Conservation (phyloP, 208 protist genomes). For the Trypanosoma grayi region DNA sequence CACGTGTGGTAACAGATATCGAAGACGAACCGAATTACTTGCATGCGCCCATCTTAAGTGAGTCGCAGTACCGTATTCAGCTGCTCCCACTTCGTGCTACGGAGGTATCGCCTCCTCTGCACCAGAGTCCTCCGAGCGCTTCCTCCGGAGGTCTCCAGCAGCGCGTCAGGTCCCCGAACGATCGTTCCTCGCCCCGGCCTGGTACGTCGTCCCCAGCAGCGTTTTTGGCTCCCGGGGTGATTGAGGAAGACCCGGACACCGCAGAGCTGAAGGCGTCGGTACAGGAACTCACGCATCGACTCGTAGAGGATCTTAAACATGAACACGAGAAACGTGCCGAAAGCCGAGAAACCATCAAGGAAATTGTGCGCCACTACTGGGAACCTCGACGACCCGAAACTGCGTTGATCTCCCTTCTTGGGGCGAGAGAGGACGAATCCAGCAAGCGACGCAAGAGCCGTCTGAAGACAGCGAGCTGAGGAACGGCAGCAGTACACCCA, state of each 20-base stretch:
- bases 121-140: not conserved
- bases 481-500: too few relatives aligned
- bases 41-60: conserved; percentile 44
- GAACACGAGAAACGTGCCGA: conserved; percentile 8
- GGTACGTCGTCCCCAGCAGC: not conserved
- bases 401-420: conserved; percentile 1
- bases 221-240: not conserved
- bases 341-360: conserved; percentile 1
- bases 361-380: conserved; percentile 10
- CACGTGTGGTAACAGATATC: conserved; percentile 34
- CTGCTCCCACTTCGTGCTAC: conserved; percentile 33
- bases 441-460: conserved; percentile 10
- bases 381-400: not conserved
- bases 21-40: conserved; percentile 35
- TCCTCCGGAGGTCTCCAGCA: not conserved
- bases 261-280: conserved; percentile 7
- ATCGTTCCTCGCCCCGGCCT: not conserved
- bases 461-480: not conserved
- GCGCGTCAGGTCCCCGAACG: conserved; percentile 3
- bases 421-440: conserved; percentile 7
- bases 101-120: not conserved
- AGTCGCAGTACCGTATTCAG: conserved; percentile 32
- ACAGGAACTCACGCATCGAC: not conserved
- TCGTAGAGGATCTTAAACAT: not conserved
- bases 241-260: conserved; percentile 13